Evolutionary conservation across 257 asterid species (phyloP).

Genomic region (Gentiana straminea): DNA sequence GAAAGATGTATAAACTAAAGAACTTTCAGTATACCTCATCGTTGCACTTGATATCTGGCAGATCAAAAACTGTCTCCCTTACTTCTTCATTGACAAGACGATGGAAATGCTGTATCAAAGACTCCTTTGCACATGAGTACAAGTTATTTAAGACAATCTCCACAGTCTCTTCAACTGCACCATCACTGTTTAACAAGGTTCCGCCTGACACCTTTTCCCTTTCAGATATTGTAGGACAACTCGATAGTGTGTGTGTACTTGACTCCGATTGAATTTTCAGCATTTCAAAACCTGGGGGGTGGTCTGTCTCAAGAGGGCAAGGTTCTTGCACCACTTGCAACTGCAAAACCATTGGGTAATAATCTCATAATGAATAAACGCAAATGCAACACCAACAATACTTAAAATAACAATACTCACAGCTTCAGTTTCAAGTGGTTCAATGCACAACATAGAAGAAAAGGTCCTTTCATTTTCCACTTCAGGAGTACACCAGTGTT

Average conservation of each 20-base stretch:
- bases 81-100: slow-evolving; percentile 58
- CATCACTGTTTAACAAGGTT: slow-evolving; percentile 9
- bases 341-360: slow-evolving; percentile 31
- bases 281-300: slow-evolving; percentile 78
- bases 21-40: slow-evolving; percentile 29
- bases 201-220: slow-evolving; percentile 19
- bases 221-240: slow-evolving; percentile 20
- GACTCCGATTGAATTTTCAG: slow-evolving; percentile 22
- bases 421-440: slow-evolving; percentile 25
- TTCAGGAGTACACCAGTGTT: slow-evolving; percentile 43
- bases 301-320: slow-evolving; percentile 41
- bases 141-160: slow-evolving; percentile 55
- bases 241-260: slow-evolving; percentile 17
- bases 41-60: slow-evolving; percentile 15
- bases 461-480: slow-evolving; percentile 20
- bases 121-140: slow-evolving; percentile 49
- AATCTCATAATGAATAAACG: slow-evolving; percentile 12
- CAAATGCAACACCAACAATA: slow-evolving; percentile 13
- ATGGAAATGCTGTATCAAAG: slow-evolving; percentile 34
- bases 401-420: slow-evolving; percentile 31
- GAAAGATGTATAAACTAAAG: background rate
- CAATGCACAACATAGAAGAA: slow-evolving; percentile 14
- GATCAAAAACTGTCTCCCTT: slow-evolving; percentile 28
- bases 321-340: slow-evolving; percentile 35
- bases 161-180: slow-evolving; percentile 27